A percentile compares a stretch with the other conserved stretches of the same genome.
Evolutionary conservation across 2,329 filamentous ascomycete species (phyloP).

Genomic region (Colletotrichum ledebouriae): DNA sequence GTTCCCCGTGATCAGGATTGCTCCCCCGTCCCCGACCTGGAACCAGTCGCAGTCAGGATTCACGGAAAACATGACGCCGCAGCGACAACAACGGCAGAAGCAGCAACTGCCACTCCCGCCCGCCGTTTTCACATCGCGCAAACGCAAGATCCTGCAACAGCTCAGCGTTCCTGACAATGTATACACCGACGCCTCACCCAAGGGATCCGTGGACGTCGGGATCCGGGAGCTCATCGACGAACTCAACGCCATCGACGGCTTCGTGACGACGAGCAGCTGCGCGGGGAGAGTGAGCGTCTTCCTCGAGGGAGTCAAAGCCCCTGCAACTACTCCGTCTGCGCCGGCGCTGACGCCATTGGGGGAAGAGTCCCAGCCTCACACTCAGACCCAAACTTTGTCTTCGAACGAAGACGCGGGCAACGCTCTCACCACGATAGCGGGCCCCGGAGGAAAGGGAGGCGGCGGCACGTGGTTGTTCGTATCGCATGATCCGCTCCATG

Average conservation of each 20-base stretch:
- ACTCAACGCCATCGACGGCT: constrained; percentile 80
- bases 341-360: neutral
- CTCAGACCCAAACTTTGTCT: neutral
- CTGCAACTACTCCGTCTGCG: neutral
- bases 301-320: constrained; percentile 77
- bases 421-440: constrained; percentile 59
- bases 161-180: constrained; percentile 76
- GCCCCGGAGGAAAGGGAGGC: constrained; percentile 86
- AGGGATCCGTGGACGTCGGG: constrained; percentile 85
- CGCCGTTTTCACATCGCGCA: constrained; percentile 69
- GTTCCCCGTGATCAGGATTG: neutral
- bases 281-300: constrained; percentile 90
- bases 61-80: constrained; percentile 27
- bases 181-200: constrained; percentile 89
- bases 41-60: neutral
- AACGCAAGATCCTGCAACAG: constrained; percentile 78
- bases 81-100: neutral
- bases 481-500: constrained; percentile 79
- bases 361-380: neutral
- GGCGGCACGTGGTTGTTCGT: constrained; percentile 90
- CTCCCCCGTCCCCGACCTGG: neutral
- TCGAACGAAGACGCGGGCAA: constrained; percentile 39
- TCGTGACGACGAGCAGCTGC: constrained; percentile 95
- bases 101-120: constrained; percentile 49
- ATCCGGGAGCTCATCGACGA: constrained; percentile 83